Evolutionary conservation across 305 asterid species (phyloP).

Genomic region (Withania somnifera): DNA sequence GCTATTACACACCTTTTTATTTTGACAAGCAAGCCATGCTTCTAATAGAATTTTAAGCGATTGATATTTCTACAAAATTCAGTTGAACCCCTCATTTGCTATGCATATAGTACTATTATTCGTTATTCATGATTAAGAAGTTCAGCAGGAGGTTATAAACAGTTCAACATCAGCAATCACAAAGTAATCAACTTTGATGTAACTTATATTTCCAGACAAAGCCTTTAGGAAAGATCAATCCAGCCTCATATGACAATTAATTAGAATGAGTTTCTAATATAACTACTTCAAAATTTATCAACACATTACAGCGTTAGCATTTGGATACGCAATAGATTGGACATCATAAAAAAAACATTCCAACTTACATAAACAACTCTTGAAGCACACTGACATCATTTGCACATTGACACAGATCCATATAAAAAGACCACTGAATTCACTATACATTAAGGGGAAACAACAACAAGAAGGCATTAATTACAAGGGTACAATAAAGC

Average conservation of each 20-base stretch:
- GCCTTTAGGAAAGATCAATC: neutral
- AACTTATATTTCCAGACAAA: no score
- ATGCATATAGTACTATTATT: neutral
- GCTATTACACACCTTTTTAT: neutral
- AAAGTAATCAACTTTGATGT: neutral
- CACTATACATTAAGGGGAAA: neutral
- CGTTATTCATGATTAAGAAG: neutral
- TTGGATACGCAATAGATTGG: neutral
- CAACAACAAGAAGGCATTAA: neutral
- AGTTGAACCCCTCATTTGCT: neutral
- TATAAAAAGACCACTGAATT: neutral
- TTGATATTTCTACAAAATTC: neutral
- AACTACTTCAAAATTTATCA: neutral
- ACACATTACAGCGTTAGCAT: neutral
- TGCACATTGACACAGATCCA: neutral
- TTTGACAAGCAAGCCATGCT: neutral
- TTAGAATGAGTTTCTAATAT: neutral
- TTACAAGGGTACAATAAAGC: neutral
- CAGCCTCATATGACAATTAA: neutral
- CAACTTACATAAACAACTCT: neutral
- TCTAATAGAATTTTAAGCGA: neutral
- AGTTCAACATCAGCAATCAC: no score
- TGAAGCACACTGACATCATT: neutral
- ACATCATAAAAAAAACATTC: neutral
- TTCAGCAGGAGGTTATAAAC: neutral